Evolutionary conservation across 2,329 filamentous ascomycete species (phyloP).

Genomic region (Cucurbitaria berberidis): DNA sequence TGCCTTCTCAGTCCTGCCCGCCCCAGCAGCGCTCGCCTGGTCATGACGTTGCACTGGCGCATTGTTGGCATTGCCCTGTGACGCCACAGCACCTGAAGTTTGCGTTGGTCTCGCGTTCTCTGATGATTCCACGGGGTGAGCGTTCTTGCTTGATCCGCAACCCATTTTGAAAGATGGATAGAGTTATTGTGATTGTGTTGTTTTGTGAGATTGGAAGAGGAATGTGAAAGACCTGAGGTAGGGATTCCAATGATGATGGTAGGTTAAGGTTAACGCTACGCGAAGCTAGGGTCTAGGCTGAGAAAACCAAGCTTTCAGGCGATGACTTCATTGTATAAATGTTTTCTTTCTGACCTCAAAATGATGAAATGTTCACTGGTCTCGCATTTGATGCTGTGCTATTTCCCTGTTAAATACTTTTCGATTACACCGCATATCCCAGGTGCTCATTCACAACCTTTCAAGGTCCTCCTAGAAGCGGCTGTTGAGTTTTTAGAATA

Average conservation of each 20-base stretch:
- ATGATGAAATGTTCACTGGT: no score
- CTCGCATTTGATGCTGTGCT: no score
- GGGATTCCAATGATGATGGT: conserved; percentile 1
- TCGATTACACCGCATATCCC: no score
- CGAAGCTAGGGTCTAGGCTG: conserved; percentile 3
- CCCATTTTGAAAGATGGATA: conserved; percentile 11
- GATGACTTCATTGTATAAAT: conserved; percentile 7
- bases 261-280: conserved; percentile 1
- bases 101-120: conserved; percentile 15
- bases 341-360: conserved; percentile 35
- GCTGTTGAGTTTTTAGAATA: no score
- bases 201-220: neutral
- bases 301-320: neutral
- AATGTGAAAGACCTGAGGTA: neutral
- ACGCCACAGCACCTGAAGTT: neutral
- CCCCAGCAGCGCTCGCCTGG: neutral
- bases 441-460: no score
- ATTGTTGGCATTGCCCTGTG: neutral
- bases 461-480: no score
- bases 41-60: neutral
- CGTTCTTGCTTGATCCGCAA: conserved; percentile 17
- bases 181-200: neutral
- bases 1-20: conserved; percentile 6
- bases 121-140: conserved; percentile 5
- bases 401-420: no score